Evolutionary conservation across 2,329 filamentous ascomycete genomes (phyloP), one percentile per base, ranked within the genome.

Genomic region (Epichloe hybrida): DNA sequence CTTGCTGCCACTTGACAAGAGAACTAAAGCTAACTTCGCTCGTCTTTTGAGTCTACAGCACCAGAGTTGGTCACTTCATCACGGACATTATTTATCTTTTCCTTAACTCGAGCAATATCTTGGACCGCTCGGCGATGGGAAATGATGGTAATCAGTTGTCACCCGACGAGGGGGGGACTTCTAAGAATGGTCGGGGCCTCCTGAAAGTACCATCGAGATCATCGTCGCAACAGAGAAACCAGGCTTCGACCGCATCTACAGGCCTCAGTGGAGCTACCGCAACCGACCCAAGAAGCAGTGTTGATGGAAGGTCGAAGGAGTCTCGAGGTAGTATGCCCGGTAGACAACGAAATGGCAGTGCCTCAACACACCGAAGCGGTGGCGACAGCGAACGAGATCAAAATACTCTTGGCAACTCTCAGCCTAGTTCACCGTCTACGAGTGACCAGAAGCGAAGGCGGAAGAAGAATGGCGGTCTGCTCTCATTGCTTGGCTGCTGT

Each of bases 401-500:
- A 58, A 27, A 44, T n/a, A 73, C 73, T 5, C 65, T 72, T 36
- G 70, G 66, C 54, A 70, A 71, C 53, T 74, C 75, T 17, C 73
- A 75, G 59, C 74, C 74, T 40, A 75, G 69, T 60, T 77, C 76
- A 36, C 74, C 76, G 34, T 69, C 65, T 8, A 68, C 69, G 48
- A 71, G 71, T 49, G 65, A 70, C 37, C 68, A 72, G 52, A 75
- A 73, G 61, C 79, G 79, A 51, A 74, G 72, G 61, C 79, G 79
- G 66, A 77, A 76, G 63, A 74, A 72, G 61, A 72, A 68, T 49
- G 72, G 73, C 52, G 74, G 76, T n/a, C 64, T 81, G 44, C 64
- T 81, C 37, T 70, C 77, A 23, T 74, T 87, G 50, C 71, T 88
- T 52, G 80, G 76, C 53, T 88, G 84, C 69, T 87, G 84, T 64